Evolutionary conservation across 495 filamentous ascomycete species (phyloP), one percentile per base, ranked within the genome.

Genomic region (Oidiodendron maius): DNA sequence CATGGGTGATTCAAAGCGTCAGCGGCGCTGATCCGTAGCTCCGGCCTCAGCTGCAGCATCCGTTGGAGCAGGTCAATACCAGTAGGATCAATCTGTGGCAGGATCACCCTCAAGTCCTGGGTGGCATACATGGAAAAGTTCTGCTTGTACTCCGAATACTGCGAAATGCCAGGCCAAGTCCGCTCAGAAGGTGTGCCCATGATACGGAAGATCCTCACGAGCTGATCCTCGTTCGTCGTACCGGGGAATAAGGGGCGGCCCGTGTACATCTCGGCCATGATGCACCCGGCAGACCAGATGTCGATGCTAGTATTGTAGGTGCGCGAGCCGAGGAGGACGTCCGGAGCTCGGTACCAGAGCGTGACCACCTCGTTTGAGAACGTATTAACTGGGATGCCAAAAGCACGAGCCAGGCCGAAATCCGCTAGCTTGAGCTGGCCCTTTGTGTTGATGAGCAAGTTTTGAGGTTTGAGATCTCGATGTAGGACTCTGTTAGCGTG

Each of bases 231-330:
- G 63, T 96, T 96, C 17, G 91, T 94, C 1, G 91, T 96, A 34
- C 91, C 91, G 0, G 91, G 91, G 70, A 96, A 96, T 11, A 96
- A 75, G 0, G 91, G 91, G 2, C 91, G 80, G 11, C 91, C 91
- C 0, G 89, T 94, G 66, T 89, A 96, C 86, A 96, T 93, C 69
- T 96, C 91, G 11, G 91, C 91, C 91, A 96, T 96, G 72, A 96
- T 96, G 64, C 91, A 96, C 32, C 91, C 91, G 12, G 91, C 91
- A 16, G 86, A 91, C 91, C 91, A 96, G 69, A 96, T 96, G 60
- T 96, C 91, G 69, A 96, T 96, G 68, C 86, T 91, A 20, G 91
- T 96, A 66, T 94, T 96, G 66, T 96, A 96, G 30, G 91, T 95
- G 50, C 91, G 71, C 52, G 82, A 87, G 39, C 91, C 91, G 32